phyloP scores from a whole-genome alignment of 345 rosid species.

The Triadica sebifera region DNA sequence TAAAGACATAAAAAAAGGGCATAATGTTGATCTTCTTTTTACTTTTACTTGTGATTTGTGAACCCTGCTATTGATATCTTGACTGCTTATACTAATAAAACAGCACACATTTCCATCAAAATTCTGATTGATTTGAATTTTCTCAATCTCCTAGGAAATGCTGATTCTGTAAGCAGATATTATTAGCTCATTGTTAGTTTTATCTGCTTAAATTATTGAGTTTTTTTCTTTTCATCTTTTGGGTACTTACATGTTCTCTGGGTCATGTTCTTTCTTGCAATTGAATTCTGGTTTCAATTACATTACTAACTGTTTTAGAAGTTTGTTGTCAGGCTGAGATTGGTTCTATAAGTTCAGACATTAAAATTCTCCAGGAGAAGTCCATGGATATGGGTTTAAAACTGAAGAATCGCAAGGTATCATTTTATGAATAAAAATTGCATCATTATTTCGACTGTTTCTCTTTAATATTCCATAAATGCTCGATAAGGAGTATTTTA shows the following conservation, averaged over 20 bases:
- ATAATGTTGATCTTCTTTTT: background rate
- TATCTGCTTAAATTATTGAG: background rate
- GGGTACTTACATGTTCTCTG: background rate
- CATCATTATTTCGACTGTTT: slow-evolving; percentile 2
- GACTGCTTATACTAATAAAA: background rate
- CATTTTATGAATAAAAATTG: background rate
- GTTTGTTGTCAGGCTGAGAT: slow-evolving; percentile 66
- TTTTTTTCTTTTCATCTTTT: background rate
- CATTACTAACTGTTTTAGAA: slow-evolving; percentile 8
- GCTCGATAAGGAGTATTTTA: background rate
- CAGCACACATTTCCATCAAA: background rate
- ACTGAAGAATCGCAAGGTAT: slow-evolving; percentile 96
- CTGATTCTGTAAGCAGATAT: background rate
- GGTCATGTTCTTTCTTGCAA: background rate
- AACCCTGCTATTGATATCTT: background rate
- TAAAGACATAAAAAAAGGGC: no score
- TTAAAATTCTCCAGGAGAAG: slow-evolving; percentile 93
- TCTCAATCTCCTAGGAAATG: background rate
- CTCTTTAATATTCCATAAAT: slow-evolving; percentile 1
- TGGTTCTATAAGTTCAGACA: slow-evolving; percentile 97
- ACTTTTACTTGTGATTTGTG: background rate
- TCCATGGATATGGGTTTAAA: slow-evolving; percentile 99
- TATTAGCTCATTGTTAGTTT: background rate
- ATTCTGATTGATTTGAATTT: background rate
- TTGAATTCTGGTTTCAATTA: slow-evolving; percentile 9